Conservation (phyloP, 1,284 basidiomycete species). For the Microstroma glucosiphilum region DNA sequence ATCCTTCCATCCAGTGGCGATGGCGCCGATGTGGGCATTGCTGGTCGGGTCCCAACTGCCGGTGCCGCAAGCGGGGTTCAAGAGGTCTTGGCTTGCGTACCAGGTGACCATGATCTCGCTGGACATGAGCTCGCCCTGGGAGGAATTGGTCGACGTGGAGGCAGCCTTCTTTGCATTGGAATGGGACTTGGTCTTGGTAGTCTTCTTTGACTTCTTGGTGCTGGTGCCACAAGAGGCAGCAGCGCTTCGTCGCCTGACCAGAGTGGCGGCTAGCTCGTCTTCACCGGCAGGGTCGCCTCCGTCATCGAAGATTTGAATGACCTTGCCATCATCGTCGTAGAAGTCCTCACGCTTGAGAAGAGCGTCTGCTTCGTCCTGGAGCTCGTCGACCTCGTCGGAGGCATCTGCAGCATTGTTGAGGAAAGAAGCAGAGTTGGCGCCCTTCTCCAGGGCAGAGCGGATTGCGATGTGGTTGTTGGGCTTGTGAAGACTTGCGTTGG, state of each 20-base stretch:
- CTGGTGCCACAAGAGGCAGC: conserved; percentile 20
- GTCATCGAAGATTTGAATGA: conserved; percentile 33
- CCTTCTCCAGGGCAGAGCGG: not conserved
- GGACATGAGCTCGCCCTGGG: conserved; percentile 18
- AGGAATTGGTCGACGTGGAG: not conserved
- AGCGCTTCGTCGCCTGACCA: conserved; percentile 19
- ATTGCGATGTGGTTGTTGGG: not conserved
- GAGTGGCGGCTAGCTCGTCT: conserved; percentile 22
- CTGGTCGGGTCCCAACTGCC: conserved; percentile 40
- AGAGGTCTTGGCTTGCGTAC: conserved; percentile 42
- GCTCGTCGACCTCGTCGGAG: not conserved
- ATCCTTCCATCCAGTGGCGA: conserved; percentile 27
- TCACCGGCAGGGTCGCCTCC: conserved; percentile 29
- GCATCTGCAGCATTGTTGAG: not conserved
- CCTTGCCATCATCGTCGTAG: conserved; percentile 30
- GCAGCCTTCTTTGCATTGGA: not conserved
- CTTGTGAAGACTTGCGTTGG: not conserved
- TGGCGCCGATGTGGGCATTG: conserved; percentile 41
- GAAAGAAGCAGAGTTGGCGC: not conserved
- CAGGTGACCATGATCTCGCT: conserved; percentile 34
- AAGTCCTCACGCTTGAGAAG: conserved; percentile 7
- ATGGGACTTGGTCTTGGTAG: conserved; percentile 11
- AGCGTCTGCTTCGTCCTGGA: too few relatives aligned
- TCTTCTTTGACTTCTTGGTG: conserved; percentile 20
- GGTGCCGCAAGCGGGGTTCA: conserved; percentile 41